Percentiles rank a stretch among this genome's conserved stretches.
Conservation (phyloP, 148 eudicot genomes). For the Chenopodium formosanum region DNA sequence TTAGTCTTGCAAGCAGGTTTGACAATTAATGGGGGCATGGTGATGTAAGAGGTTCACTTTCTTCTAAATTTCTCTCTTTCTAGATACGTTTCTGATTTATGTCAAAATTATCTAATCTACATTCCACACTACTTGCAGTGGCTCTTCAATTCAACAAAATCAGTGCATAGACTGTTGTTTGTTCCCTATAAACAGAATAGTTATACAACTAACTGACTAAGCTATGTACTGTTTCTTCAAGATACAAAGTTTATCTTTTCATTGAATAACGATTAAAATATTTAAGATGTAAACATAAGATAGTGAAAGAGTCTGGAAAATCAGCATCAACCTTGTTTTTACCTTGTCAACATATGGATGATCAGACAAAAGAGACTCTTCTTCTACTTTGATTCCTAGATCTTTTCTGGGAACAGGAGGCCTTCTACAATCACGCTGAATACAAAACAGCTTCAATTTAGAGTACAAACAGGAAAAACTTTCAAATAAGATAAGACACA, state of each 20-base stretch:
- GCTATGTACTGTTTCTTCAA: neutral
- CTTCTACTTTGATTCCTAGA: constrained; percentile 75
- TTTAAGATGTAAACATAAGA: neutral
- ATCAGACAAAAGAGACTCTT: constrained; percentile 80
- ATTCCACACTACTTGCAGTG: neutral
- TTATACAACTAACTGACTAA: neutral
- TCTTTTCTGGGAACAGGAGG: constrained; percentile 85
- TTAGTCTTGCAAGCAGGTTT: neutral
- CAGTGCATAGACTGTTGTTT: neutral
- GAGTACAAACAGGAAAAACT: neutral
- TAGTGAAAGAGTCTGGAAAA: neutral
- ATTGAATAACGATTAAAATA: neutral
- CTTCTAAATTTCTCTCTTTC: neutral
- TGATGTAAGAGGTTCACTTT: too few species aligned
- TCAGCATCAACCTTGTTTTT: constrained; percentile 5
- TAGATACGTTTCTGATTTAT: neutral
- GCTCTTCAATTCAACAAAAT: neutral
- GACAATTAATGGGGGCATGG: too few species aligned
- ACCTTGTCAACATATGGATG: constrained; percentile 98
- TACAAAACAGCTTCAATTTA: constrained; percentile 7
- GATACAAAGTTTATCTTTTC: neutral
- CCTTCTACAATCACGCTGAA: constrained; percentile 92
- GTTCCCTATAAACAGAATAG: neutral
- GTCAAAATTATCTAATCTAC: neutral
- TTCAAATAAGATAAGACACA: neutral